Evolutionary conservation across 371 early-diverging fungal genomes (phyloP), one percentile per base, ranked within the genome.

Genomic region (Mucor mucedo): DNA sequence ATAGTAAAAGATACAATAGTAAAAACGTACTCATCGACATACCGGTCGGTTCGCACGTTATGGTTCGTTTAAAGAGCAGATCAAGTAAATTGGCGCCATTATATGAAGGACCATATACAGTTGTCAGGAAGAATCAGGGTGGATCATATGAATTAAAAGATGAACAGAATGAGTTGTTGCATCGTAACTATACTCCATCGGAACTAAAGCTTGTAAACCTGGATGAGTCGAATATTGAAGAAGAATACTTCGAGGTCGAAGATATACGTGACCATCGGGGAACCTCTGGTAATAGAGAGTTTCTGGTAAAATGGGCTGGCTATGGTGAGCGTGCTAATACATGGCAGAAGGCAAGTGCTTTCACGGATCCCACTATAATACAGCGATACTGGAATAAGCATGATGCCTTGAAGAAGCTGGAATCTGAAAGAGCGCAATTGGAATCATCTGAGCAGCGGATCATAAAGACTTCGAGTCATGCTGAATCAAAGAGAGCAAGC

Each of bases 171-270:
- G 53, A 61, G 16, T 8, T 66, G 14, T 33, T 66, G 2, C 52
- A 52, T 40, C 49, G 58, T 16, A 33, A 65, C 16, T 65, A 65
- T 42, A 39, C 16, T 3, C 56, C 60, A 4, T 60, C 56, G 3
- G 66, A 65, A 60, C 28, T 65, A 14, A 65, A 65, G 29, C 13
- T 60, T 0, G 45, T 65, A 6, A 55, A 21, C 10, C 28, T 60
- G 9, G 60, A 65, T 55, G 59, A 65, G 14, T 7, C 47, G 5
- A 1, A 13, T 0, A 59, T 59, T 6, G 60, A 65, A 13, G 55
- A 65, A 32, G 58, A 52, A 27, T 28, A 27, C n/a, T 58, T 28
- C 10, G 56, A 44, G 28, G 33, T 58, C 1, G 57, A 52, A 33
- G 58, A 56, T 0, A 65, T 65, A 14, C n/a, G 39, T 4, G 59